Base-by-base conservation (phyloP, 2,329 filamentous ascomycete genomes). In the Nigrograna mackinnonii region DNA sequence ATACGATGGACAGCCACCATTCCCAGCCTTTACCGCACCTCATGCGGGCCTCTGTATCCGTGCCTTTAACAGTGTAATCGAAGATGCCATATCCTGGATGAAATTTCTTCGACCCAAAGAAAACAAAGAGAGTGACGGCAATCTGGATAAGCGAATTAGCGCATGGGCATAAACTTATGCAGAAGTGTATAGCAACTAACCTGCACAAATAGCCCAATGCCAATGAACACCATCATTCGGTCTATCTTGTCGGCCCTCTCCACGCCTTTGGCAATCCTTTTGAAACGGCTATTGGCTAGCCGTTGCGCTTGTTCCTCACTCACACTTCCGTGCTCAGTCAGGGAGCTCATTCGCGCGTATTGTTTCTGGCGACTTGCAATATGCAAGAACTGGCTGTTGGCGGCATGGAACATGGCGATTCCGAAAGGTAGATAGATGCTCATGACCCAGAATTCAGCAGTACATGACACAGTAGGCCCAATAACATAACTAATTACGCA, bases 1-100 rank as follows among this genome's bases (percentile, higher is more conserved):
- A 67, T 3, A 65, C 55, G 11, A 67, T 60, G 0, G 62, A 62
- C 3, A 62, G 46, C 63, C 63, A 67, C 64, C 64, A 67, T 30
- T 67, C 63, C 64, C 64, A 67, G 3, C 64, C 64, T 36, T 60
- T 62, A 33, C 49, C 53, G 32, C 62, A 66, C 22, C 57, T 51
- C 18, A 51, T 39, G 13, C 54, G 46, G 13, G 54, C 41, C 41
- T 64, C 58, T 26, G 43, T 45, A 3, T 46, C 51, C 1, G 59
- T 59, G 5, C 60, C 62, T 19, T 52, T 34, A 6, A 63, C 41
- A 1, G 51, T 58, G 44, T 60, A 65, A 17, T 64, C 47, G 33
- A 62, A 60, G 3, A 67, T 37, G 11, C 64, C 63, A 26, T 56
- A 67, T 35, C 58, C 45, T 5, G 53, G 51, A 30, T 67, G 64